Base-by-base conservation (phyloP, 257 asterid species). In the Solanum etuberosum region DNA sequence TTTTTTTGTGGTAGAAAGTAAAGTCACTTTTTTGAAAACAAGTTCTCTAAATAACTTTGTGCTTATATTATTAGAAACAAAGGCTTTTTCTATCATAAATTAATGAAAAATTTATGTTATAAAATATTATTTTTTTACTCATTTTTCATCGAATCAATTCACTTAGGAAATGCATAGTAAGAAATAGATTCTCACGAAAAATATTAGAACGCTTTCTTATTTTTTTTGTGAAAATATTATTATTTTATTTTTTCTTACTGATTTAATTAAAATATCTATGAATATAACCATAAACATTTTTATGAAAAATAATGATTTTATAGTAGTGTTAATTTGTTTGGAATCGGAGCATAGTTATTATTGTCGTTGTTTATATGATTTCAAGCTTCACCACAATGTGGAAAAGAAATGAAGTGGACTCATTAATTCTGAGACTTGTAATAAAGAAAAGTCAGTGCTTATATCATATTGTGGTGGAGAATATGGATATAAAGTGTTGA, bases 1-100 rank as follows among this genome's bases (percentile, higher is more conserved):
- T 31, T 25, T 38, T 74, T 70, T 83, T 43, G 67, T 86, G 86
- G 86, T 81, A 72, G 78, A 87, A 85, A 86, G 88, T 84, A 84
- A 71, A 59, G 18, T 34, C 16, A 85, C 88, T 71, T 88, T 86
- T 38, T 38, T 73, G 29, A 80, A 29, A 38, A 38, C 46, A 18
- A n/a, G 10, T 89, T 65, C 78, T 37, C 82, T 78, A 83, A 6
- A 42, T 83, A 46, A 65, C 73, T 77, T 42, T 25, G 63, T 78
- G n/a, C 29, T 42, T 21, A 40, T 42, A 3, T n/a, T 59, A 23
- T 23, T 23, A 59, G 29, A 59, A 59, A 21, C 3, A 59, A 3
- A 59, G 0, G 3, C 4, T 59, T 59, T 59, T 59, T 0, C 29
- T 9, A 59, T 23, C 25, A 1, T 5, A 59, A 23, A 59, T 2